A percentile compares a stretch with the other conserved stretches of the same genome.
phyloP scores from a whole-genome alignment of 768 basidiomycete species.

The Calocera viscosa region DNA sequence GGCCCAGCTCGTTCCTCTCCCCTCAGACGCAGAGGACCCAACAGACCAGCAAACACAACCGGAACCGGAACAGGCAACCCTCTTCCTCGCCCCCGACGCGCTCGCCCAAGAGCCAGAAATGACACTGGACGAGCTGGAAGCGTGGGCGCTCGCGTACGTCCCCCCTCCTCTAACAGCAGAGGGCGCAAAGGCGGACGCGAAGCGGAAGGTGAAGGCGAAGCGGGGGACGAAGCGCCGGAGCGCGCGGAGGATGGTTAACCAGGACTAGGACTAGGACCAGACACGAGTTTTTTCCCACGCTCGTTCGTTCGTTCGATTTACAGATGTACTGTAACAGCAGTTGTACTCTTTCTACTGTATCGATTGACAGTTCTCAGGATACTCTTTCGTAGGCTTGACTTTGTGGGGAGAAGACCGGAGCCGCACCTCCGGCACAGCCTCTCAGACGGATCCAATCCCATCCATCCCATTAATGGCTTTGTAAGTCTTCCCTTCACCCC shows the following conservation, averaged over 20 bases:
- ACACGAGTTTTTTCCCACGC: not conserved
- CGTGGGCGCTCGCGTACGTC: not conserved
- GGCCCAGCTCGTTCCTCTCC: too few species aligned
- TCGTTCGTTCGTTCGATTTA: not conserved
- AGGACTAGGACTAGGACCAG: too few species aligned
- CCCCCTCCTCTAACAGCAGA: too few species aligned
- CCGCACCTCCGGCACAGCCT: too few species aligned
- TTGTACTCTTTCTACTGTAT: not conserved
- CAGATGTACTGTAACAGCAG: not conserved
- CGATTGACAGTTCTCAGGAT: not conserved
- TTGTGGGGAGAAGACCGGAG: too few species aligned
- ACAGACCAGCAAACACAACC: too few species aligned
- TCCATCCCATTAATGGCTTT: too few species aligned
- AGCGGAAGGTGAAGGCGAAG: not conserved
- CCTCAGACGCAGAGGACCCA: too few species aligned
- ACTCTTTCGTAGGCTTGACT: too few species aligned
- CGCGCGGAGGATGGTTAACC: not conserved
- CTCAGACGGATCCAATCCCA: too few species aligned
- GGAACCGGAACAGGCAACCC: not conserved
- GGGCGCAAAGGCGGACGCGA: not conserved
- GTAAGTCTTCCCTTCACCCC: too few species aligned
- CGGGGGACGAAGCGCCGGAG: not conserved
- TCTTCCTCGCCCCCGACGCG: conserved; percentile 4
- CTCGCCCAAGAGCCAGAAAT: not conserved
- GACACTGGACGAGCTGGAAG: not conserved